These are phyloP conservation scores for Euphorbia schlechtendalii DNA, from an alignment of 441 rosid genomes.

Conservation along the genomic window DNA sequence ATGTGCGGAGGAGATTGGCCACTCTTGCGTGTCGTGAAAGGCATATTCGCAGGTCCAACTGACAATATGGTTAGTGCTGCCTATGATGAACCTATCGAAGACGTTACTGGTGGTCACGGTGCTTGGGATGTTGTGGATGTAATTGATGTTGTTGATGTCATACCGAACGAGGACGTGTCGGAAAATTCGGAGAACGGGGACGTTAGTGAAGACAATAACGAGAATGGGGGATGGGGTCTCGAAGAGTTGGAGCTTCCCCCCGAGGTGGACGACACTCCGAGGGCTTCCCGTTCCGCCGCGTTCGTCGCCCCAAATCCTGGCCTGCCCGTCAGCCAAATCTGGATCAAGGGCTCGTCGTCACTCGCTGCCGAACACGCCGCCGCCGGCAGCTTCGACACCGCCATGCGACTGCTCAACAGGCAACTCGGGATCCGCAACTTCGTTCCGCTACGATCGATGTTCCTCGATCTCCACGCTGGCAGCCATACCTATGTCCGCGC, in stretches of 20 bases:
- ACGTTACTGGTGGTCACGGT: slow-evolving; percentile 47
- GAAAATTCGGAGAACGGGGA: slow-evolving; percentile 57
- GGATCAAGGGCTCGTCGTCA: slow-evolving; percentile 64
- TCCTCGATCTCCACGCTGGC: slow-evolving; percentile 64
- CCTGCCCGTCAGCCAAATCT: slow-evolving; percentile 71
- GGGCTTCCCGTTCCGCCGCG: slow-evolving; percentile 46
- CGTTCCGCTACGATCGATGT: slow-evolving; percentile 52
- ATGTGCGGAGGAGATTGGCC: slow-evolving; percentile 89
- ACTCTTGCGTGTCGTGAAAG: slow-evolving; percentile 73
- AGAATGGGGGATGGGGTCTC: slow-evolving; percentile 80
- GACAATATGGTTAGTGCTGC: slow-evolving; percentile 44
- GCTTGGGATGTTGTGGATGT: slow-evolving; percentile 75
- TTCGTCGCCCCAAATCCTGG: slow-evolving; percentile 76
- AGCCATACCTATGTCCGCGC: slow-evolving; percentile 70
- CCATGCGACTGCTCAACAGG: slow-evolving; percentile 76
- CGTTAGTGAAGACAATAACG: slow-evolving; percentile 50
- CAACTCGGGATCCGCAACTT: slow-evolving; percentile 80
- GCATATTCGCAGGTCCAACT: slow-evolving; percentile 76
- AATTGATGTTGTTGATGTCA: slow-evolving; percentile 24
- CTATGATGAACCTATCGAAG: slow-evolving; percentile 31
- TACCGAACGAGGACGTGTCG: slow-evolving; percentile 48
- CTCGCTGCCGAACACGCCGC: slow-evolving; percentile 89
- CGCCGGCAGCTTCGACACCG: slow-evolving; percentile 83
- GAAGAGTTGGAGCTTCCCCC: slow-evolving; percentile 80
- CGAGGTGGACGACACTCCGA: slow-evolving; percentile 73